phyloP scores from a whole-genome alignment of 257 asterid genomes.

The Solanum pinnatisectum region DNA sequence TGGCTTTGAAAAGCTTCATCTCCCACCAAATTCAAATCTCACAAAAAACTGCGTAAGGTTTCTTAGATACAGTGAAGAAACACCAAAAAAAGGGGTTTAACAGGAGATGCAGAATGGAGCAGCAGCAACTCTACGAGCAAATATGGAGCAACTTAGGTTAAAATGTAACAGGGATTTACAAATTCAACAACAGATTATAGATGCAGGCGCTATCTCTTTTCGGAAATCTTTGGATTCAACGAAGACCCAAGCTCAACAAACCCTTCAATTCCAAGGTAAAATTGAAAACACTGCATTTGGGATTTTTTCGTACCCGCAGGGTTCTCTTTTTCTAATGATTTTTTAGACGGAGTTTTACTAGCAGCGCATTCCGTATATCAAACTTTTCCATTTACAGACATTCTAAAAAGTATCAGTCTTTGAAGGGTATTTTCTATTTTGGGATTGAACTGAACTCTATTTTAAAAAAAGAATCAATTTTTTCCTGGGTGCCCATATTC shows the following conservation, averaged over 20 bases:
- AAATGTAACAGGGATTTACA: slow-evolving; percentile 55
- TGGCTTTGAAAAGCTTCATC: neutral
- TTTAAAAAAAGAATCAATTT: neutral
- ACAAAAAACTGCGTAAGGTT: neutral
- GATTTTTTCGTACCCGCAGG: neutral
- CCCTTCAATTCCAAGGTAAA: slow-evolving; percentile 22
- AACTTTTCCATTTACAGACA: neutral
- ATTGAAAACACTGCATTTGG: neutral
- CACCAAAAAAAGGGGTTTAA: neutral
- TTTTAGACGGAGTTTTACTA: no score
- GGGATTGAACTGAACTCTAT: neutral
- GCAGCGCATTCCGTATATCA: neutral
- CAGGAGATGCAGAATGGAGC: slow-evolving; percentile 37
- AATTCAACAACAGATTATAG: slow-evolving; percentile 50
- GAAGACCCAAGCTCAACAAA: slow-evolving; percentile 28
- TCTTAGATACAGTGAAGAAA: neutral
- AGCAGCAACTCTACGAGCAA: slow-evolving; percentile 15
- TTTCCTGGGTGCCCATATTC: neutral
- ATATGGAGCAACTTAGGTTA: slow-evolving; percentile 51
- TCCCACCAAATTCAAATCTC: neutral
- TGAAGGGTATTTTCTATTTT: neutral
- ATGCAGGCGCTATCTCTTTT: slow-evolving; percentile 14
- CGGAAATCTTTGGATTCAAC: slow-evolving; percentile 26
- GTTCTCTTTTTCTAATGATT: neutral
- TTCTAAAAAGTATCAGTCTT: neutral